phyloP scores from a whole-genome alignment of 2,329 filamentous ascomycete species.

The Fusarium sp. region DNA sequence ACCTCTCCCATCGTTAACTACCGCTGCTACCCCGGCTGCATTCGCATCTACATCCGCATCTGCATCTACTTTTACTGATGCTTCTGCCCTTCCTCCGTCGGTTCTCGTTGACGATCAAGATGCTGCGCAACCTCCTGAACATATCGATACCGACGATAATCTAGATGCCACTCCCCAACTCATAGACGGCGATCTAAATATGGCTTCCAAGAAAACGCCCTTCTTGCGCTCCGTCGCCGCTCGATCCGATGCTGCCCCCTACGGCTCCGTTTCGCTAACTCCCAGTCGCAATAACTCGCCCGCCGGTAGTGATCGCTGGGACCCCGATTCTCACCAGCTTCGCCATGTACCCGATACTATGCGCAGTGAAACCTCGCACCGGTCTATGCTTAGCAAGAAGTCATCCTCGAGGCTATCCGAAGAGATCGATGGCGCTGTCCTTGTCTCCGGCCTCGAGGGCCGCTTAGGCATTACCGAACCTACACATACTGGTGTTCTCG shows the following conservation, averaged over 20 bases:
- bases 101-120: constrained; percentile 15
- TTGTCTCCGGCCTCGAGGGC: constrained; percentile 67
- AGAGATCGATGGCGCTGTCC: constrained; percentile 64
- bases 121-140: constrained; percentile 26
- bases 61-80: constrained; percentile 13
- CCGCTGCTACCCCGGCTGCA: constrained; percentile 33
- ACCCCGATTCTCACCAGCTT: constrained; percentile 51
- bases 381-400: constrained; percentile 50
- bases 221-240: constrained; percentile 52
- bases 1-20: constrained; percentile 43
- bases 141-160: constrained; percentile 22
- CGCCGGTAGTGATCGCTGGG: constrained; percentile 52
- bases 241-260: constrained; percentile 52
- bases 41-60: constrained; percentile 23
- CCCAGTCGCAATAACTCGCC: constrained; percentile 55
- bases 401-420: constrained; percentile 59
- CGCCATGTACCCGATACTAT: constrained; percentile 54
- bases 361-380: constrained; percentile 52
- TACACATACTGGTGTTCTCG: constrained; percentile 60
- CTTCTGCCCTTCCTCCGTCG: constrained; percentile 6
- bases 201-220: constrained; percentile 56
- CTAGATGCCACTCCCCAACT: constrained; percentile 46
- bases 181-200: constrained; percentile 45
- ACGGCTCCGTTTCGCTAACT: constrained; percentile 56
- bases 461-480: constrained; percentile 66